Evolutionary conservation across 2,329 filamentous ascomycete species (phyloP).

Genomic region (Samsoniella hepiali): DNA sequence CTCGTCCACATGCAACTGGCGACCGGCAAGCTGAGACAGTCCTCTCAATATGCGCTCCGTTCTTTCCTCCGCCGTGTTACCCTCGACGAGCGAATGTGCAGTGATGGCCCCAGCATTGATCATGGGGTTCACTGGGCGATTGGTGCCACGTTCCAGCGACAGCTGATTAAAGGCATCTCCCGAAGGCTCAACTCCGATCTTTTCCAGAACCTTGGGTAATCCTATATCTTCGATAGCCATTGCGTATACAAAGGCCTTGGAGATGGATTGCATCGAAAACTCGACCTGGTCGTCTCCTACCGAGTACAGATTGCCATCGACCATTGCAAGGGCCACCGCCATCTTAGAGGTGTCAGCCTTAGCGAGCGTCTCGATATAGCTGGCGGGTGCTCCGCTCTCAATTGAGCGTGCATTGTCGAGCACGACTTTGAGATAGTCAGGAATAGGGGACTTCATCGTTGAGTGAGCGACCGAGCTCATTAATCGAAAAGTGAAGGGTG

Average conservation of each 20-base stretch:
- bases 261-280: conserved; percentile 42
- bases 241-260: conserved; percentile 40
- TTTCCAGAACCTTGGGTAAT: conserved; percentile 33
- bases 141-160: conserved; percentile 30
- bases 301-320: conserved; percentile 39
- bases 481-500: too few relatives aligned
- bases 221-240: conserved; percentile 39
- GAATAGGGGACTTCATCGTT: conserved; percentile 34
- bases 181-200: conserved; percentile 40
- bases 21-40: conserved; percentile 35
- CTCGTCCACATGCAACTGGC: conserved; percentile 35
- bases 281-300: conserved; percentile 37
- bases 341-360: conserved; percentile 38
- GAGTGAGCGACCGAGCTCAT: neutral
- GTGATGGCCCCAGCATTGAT: conserved; percentile 36
- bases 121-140: conserved; percentile 36
- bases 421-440: conserved; percentile 33
- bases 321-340: conserved; percentile 38
- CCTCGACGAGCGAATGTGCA: conserved; percentile 31
- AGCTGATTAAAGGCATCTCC: conserved; percentile 38
- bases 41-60: conserved; percentile 34
- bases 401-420: conserved; percentile 32
- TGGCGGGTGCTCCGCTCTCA: conserved; percentile 31
- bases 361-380: conserved; percentile 38
- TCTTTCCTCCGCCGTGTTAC: conserved; percentile 34